Base-by-base conservation (phyloP, 2,329 filamentous ascomycete species). In the Cladosporium sp. region DNA sequence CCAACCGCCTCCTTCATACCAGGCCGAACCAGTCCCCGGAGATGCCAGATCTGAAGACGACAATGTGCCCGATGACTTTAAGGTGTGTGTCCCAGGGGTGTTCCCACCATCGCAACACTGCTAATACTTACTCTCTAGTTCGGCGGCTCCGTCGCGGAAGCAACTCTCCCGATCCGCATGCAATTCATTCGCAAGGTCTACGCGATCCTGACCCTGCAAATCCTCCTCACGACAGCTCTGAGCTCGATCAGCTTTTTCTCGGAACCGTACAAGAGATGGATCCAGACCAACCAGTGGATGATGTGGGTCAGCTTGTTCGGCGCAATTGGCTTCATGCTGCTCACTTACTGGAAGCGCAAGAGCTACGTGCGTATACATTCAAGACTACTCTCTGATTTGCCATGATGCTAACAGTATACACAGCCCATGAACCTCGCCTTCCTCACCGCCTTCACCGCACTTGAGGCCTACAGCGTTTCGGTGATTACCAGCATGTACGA, bases 31-130 rank as follows among this genome's bases (percentile, higher is more conserved):
- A 49, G 86, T 91, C 65, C 85, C 85, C 68, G 89, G 85, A 62
- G 77, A 79, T 53, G 88, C 92, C 61, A 88, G 93, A 73, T 86
- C 84, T 76, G 93, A 93, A 79, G 88, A 93, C 76, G 94, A 97
- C 80, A 96, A 97, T 75, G 78, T 98, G 53, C 94, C 94, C 1
- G 94, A 98, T 82, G 94, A 98, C 80, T 98, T 98, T 88, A 98
- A 97, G 86, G 90, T 91, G 53, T 18, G 64, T 16, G 31, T 16
- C 3, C 3, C 6, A 40, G 7, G 21, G 3, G 21, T 18, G 21
- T 40, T 12, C 1, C 3, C 31, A 10, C 3, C 7, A 16, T 31
- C 31, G 33, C n/a, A 57, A n/a, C 5, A 52, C n/a, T 21, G 64
- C 68, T 70, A 65, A 60, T 33, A 35, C 23, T 26, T 26, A 18